Percentiles rank a stretch among this genome's conserved stretches.
Evolutionary conservation across 148 eudicot genomes (phyloP).

Genomic region (Chenopodium berlandieri): DNA sequence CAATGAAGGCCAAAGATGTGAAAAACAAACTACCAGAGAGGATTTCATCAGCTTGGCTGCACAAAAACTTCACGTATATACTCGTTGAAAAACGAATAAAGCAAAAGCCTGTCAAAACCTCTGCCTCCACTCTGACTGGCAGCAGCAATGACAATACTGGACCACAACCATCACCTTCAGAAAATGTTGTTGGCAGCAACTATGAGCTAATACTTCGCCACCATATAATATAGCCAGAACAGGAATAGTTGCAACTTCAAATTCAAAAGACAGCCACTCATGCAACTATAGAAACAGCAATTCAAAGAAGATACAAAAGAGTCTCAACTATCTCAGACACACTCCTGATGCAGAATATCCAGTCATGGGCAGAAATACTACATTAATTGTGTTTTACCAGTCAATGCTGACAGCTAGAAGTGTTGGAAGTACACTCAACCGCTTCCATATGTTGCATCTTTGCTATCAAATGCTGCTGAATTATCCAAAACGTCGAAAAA

Average conservation of each 20-base stretch:
- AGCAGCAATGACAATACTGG: background rate
- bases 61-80: background rate
- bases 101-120: background rate
- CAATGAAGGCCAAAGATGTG: background rate
- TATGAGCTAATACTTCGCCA: slow-evolving; percentile 13
- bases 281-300: slow-evolving; percentile 18
- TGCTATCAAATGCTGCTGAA: slow-evolving; percentile 13
- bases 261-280: slow-evolving; percentile 15
- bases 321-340: slow-evolving; percentile 18
- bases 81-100: background rate
- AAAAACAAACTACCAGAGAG: background rate
- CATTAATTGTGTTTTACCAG: slow-evolving; percentile 17
- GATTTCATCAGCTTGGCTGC: background rate
- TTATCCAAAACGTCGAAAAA: slow-evolving; percentile 12
- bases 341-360: slow-evolving; percentile 23
- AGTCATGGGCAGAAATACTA: slow-evolving; percentile 13
- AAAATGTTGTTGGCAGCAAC: background rate
- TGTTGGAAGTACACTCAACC: background rate
- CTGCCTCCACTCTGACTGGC: background rate
- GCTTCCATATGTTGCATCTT: slow-evolving; percentile 19
- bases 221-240: slow-evolving; percentile 8
- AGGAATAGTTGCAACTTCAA: slow-evolving; percentile 13
- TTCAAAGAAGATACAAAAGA: slow-evolving; percentile 8
- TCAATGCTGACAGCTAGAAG: slow-evolving; percentile 22
- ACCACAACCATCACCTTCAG: slow-evolving; percentile 8